Percentiles rank a stretch among this genome's conserved stretches.
Evolutionary conservation across 1,284 basidiomycete species (phyloP).

Genomic region (Tetrapyrgos nigripes): DNA sequence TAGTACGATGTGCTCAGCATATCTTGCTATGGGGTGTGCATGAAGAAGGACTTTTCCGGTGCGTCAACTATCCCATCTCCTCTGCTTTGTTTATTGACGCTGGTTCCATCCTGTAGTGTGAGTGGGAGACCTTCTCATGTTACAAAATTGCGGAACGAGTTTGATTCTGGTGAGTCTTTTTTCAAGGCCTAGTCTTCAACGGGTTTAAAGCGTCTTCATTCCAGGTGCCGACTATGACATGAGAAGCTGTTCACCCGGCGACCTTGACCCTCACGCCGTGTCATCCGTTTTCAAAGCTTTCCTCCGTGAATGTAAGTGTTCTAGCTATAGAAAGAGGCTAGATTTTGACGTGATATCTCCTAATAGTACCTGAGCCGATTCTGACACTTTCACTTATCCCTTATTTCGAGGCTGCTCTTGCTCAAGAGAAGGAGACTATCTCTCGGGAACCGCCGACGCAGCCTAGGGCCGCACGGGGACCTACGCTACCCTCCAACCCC

Average conservation of each 20-base stretch:
- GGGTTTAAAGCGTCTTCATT: conserved; percentile 16
- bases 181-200: conserved; percentile 12
- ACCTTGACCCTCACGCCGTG: conserved; percentile 92
- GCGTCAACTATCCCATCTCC: conserved; percentile 28
- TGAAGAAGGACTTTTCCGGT: conserved; percentile 88
- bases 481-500: conserved; percentile 50
- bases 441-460: conserved; percentile 31
- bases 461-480: conserved; percentile 28
- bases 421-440: conserved; percentile 54
- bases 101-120: conserved; percentile 52
- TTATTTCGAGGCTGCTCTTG: conserved; percentile 79
- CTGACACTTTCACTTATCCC: conserved; percentile 73
- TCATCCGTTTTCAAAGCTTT: conserved; percentile 86
- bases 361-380: conserved; percentile 81
- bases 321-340: conserved; percentile 2
- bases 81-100: conserved; percentile 9
- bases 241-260: conserved; percentile 74
- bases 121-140: conserved; percentile 81
- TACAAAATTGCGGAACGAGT: conserved; percentile 76
- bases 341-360: not conserved
- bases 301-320: conserved; percentile 75
- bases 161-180: conserved; percentile 73
- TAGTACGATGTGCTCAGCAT: conserved; percentile 82
- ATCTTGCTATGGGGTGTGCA: conserved; percentile 79
- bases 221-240: conserved; percentile 87